A percentile compares a stretch with the other conserved stretches of the same genome.
These are phyloP conservation scores for Acer yangbiense DNA, from an alignment of 345 rosid genomes.

Conservation along the genomic window DNA sequence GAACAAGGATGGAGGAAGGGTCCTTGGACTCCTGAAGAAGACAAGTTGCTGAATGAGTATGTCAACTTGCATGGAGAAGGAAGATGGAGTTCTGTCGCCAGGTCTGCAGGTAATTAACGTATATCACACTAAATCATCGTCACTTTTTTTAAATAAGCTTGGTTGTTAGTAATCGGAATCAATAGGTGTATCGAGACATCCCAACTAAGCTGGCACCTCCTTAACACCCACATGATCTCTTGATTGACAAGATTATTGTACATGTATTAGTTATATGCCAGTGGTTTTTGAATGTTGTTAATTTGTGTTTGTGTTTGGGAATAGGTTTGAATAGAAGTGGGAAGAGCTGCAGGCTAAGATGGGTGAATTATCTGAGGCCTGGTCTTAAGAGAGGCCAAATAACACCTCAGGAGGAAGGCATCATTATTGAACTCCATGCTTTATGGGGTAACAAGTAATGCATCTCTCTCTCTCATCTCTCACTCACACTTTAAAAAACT, in stretches of 20 bases:
- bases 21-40: slow-evolving; percentile 90
- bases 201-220: too few species aligned
- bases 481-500: not conserved
- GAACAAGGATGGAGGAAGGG: slow-evolving; percentile 74
- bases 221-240: too few species aligned
- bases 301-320: too few species aligned
- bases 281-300: too few species aligned
- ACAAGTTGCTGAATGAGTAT: slow-evolving; percentile 58
- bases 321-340: slow-evolving; percentile 79
- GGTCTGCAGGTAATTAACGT: slow-evolving; percentile 49
- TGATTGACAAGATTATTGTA: too few species aligned
- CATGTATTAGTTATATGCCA: too few species aligned
- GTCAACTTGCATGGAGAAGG: slow-evolving; percentile 73
- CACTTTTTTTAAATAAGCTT: not conserved
- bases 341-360: slow-evolving; percentile 88
- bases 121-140: not conserved
- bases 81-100: slow-evolving; percentile 80
- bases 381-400: slow-evolving; percentile 82
- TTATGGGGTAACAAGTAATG: slow-evolving; percentile 89
- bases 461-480: not conserved
- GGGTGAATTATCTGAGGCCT: slow-evolving; percentile 93
- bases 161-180: too few species aligned
- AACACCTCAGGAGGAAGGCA: slow-evolving; percentile 85
- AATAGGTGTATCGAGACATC: too few species aligned
- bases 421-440: slow-evolving; percentile 79